A percentile compares a stretch with the other conserved stretches of the same genome.
phyloP scores from a whole-genome alignment of 129 eudicot genomes.

The Flaveria linearis region DNA sequence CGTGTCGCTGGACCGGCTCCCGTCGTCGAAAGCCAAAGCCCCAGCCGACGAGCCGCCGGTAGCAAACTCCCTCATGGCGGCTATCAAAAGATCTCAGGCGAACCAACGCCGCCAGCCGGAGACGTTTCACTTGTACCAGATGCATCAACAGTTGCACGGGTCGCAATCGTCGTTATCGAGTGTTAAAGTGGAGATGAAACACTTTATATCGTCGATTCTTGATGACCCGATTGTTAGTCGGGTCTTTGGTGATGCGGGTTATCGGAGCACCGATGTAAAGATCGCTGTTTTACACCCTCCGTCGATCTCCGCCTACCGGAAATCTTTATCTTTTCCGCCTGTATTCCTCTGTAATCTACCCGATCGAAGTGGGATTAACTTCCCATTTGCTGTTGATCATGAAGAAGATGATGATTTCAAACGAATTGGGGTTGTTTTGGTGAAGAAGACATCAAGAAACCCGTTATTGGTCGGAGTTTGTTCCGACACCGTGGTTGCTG shows the following conservation, averaged over 20 bases:
- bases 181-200: slow-evolving; percentile 75
- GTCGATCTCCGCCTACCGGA: slow-evolving; percentile 36
- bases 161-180: slow-evolving; percentile 33
- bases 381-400: slow-evolving; percentile 51
- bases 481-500: slow-evolving; percentile 46
- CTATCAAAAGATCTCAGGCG: slow-evolving; percentile 69
- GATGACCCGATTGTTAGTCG: slow-evolving; percentile 97
- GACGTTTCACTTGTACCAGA: slow-evolving; percentile 52
- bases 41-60: slow-evolving; percentile 51
- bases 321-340: slow-evolving; percentile 51
- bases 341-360: slow-evolving; percentile 52
- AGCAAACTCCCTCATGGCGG: slow-evolving; percentile 71
- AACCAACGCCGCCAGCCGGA: slow-evolving; percentile 65
- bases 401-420: slow-evolving; percentile 48
- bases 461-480: slow-evolving; percentile 71
- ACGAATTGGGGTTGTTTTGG: slow-evolving; percentile 60
- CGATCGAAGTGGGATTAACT: slow-evolving; percentile 46
- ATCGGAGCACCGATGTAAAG: slow-evolving; percentile 76
- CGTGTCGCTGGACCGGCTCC: slow-evolving; percentile 63
- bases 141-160: slow-evolving; percentile 32
- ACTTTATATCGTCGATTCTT: slow-evolving; percentile 69
- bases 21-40: slow-evolving; percentile 43
- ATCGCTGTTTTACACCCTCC: slow-evolving; percentile 66
- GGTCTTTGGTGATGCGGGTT: slow-evolving; percentile 93
- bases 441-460: slow-evolving; percentile 42